Conservation (phyloP, 1,284 basidiomycete genomes). For the Sporisorium reilianum region DNA sequence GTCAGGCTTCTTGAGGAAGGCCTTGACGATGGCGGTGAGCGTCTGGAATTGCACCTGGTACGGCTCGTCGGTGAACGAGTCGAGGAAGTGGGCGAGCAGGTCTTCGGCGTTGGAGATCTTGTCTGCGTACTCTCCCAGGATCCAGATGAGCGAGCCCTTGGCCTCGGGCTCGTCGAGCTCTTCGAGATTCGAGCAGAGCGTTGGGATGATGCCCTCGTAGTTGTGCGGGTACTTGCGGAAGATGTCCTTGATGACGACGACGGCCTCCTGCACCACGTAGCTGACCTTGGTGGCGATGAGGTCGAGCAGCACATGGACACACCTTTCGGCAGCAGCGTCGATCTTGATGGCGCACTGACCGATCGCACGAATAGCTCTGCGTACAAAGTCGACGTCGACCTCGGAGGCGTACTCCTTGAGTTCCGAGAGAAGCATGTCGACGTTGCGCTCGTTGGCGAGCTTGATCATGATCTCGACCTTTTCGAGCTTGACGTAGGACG, state of each 20-base stretch:
- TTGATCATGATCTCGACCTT: slow-evolving; percentile 99
- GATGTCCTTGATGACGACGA: slow-evolving; percentile 97
- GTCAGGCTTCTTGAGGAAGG: slow-evolving; percentile 96
- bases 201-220: slow-evolving; percentile 95
- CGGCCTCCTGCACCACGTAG: slow-evolving; percentile 97
- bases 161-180: slow-evolving; percentile 95
- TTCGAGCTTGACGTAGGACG: slow-evolving; percentile 97
- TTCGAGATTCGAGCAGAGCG: slow-evolving; percentile 91
- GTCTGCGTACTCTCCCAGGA: slow-evolving; percentile 95
- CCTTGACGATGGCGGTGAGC: slow-evolving; percentile 93
- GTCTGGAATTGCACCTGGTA: slow-evolving; percentile 94
- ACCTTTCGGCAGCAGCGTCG: slow-evolving; percentile 85
- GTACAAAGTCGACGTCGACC: slow-evolving; percentile 96
- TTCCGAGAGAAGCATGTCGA: slow-evolving; percentile 89
- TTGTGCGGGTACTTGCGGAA: slow-evolving; percentile 96
- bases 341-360: slow-evolving; percentile 98
- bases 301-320: slow-evolving; percentile 86
- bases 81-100: slow-evolving; percentile 89
- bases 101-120: slow-evolving; percentile 96
- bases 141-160: slow-evolving; percentile 97
- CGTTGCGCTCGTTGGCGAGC: slow-evolving; percentile 89
- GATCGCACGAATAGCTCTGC: slow-evolving; percentile 95
- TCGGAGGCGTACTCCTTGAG: slow-evolving; percentile 98
- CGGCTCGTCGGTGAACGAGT: slow-evolving; percentile 92
- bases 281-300: slow-evolving; percentile 93